Base-by-base conservation (phyloP, 164 flowering plant genomes). In the Nymphaea thermarum region DNA sequence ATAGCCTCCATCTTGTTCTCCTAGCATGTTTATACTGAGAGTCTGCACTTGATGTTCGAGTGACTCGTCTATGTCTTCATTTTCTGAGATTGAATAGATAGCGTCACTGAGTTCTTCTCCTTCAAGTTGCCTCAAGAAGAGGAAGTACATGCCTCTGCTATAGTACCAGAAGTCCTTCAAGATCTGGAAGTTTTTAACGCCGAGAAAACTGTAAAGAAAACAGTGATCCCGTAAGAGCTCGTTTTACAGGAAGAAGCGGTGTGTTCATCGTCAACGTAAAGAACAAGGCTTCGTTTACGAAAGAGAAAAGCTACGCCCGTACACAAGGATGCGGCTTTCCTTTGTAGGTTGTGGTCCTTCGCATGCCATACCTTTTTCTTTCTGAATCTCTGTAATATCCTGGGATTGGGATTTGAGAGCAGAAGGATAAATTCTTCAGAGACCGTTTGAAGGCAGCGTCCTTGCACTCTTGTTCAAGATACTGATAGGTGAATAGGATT, bases 321-420 rank as follows among this genome's bases (percentile, higher is more conserved):
- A n/a, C n/a, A n/a, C n/a, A n/a, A n/a, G n/a, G 12, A 41, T 69
- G 66, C 11, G 71, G 71, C 61, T 69, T 69, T 11, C 71, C 71
- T 5, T 69, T 63, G 67, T 69, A 69, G 41, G 71, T 68, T 3
- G 41, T 68, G 4, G 65, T 6, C n/a, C 51, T 62, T 3, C 71
- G 57, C 16, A 68, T 3, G n/a, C 71, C 71, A 14, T 61, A 62
- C 14, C 44, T 62, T 43, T 62, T 62, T 6, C 6, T 4, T 43
- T 47, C 55, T 43, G n/a, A n/a, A n/a, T n/a, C n/a, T n/a, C n/a
- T n/a, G n/a, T n/a, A n/a, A n/a, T n/a, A n/a, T n/a, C n/a, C n/a
- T n/a, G n/a, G n/a, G n/a, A n/a, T n/a, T n/a, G n/a, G n/a, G n/a
- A n/a, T n/a, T n/a, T n/a, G n/a, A n/a, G n/a, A n/a, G n/a, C n/a